These are phyloP conservation scores for Mycosphaerella sp. DNA, from an alignment of 2,329 filamentous ascomycete genomes.

Conservation along the genomic window DNA sequence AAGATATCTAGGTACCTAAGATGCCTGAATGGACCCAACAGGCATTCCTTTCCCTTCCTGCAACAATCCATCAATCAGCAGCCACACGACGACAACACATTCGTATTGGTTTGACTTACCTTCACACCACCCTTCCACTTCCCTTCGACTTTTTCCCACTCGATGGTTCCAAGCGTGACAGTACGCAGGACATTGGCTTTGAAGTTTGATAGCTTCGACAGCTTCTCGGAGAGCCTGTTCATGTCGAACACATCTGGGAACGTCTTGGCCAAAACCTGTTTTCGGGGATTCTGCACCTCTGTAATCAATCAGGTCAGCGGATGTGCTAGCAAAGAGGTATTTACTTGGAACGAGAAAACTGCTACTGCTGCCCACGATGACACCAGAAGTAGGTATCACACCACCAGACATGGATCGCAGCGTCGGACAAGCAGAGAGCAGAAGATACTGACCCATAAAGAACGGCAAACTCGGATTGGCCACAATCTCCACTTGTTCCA, in stretches of 20 bases:
- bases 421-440: not conserved
- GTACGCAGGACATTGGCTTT: slow-evolving; percentile 36
- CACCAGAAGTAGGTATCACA: not conserved
- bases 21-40: not conserved
- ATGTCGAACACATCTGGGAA: slow-evolving; percentile 35
- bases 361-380: no score
- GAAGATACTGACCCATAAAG: slow-evolving; percentile 33
- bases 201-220: slow-evolving; percentile 34
- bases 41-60: slow-evolving; percentile 6
- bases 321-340: not conserved
- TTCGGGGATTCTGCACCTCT: slow-evolving; percentile 11
- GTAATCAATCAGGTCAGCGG: not conserved
- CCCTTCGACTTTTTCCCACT: slow-evolving; percentile 31
- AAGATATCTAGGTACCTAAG: not conserved
- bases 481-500: slow-evolving; percentile 39
- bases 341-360: no score
- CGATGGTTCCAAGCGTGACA: slow-evolving; percentile 30
- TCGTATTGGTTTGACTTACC: slow-evolving; percentile 2
- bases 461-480: slow-evolving; percentile 36
- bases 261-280: slow-evolving; percentile 17
- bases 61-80: not conserved
- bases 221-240: slow-evolving; percentile 30
- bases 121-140: slow-evolving; percentile 31
- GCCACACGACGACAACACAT: not conserved
- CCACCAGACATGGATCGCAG: not conserved